Percentiles rank a stretch among this genome's conserved stretches.
phyloP scores from a whole-genome alignment of 768 basidiomycete species.

The Phlebiopsis flavidoalba region DNA sequence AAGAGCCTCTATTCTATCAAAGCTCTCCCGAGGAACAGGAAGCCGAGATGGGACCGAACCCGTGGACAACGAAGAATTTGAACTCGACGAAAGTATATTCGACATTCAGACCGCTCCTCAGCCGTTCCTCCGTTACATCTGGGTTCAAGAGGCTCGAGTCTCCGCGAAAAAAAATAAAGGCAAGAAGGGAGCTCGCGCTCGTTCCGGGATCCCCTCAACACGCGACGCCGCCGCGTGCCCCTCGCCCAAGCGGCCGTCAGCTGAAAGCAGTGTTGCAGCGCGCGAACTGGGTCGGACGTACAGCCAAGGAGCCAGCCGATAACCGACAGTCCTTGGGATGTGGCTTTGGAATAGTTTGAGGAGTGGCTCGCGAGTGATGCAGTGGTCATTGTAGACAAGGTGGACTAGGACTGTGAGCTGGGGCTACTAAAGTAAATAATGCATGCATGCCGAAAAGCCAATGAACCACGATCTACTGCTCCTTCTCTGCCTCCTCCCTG shows the following conservation, averaged over 20 bases:
- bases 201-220: no score
- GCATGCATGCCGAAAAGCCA: not conserved
- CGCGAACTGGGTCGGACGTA: not conserved
- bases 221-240: no score
- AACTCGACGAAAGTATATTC: conserved; percentile 28
- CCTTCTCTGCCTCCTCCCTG: not conserved
- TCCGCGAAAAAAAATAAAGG: no score
- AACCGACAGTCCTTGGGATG: conserved; percentile 14
- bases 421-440: conserved; percentile 1
- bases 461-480: conserved; percentile 1
- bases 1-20: not conserved
- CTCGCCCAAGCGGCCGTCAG: no score
- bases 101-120: conserved; percentile 16
- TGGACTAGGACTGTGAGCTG: conserved; percentile 5
- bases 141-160: no score
- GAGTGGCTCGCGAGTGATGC: conserved; percentile 64
- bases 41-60: not conserved
- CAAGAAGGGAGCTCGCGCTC: no score
- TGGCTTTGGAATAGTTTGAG: conserved; percentile 62
- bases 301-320: not conserved
- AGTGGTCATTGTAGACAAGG: conserved; percentile 40
- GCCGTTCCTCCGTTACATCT: not conserved
- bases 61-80: conserved; percentile 24
- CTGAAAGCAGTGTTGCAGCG: not conserved
- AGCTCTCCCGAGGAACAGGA: not conserved